phyloP scores from a whole-genome alignment of 2,329 filamentous ascomycete genomes.

The Penicillium sp. region DNA sequence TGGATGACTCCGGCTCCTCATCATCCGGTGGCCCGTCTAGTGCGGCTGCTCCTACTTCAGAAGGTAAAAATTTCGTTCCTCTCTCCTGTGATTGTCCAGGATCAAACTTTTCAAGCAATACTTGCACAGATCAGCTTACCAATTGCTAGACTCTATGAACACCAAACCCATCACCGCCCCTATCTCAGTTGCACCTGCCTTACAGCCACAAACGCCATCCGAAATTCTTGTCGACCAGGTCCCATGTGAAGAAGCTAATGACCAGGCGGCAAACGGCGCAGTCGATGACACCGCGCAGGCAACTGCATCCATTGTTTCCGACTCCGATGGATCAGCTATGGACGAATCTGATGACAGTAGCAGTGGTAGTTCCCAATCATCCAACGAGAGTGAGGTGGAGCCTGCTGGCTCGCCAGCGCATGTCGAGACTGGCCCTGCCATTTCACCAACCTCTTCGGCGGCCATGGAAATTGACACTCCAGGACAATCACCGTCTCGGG shows the following conservation, averaged over 20 bases:
- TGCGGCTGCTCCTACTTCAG: conserved; percentile 1
- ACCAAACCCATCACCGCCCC: neutral
- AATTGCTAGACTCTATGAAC: conserved; percentile 43
- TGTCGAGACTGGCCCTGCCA: neutral
- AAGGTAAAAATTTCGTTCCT: conserved; percentile 7
- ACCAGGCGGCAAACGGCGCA: conserved; percentile 11
- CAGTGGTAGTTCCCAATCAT: conserved; percentile 14
- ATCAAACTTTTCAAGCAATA: neutral
- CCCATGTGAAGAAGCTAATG: conserved; percentile 10
- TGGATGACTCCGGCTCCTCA: conserved; percentile 23
- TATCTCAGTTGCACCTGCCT: neutral
- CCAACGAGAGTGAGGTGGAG: conserved; percentile 15
- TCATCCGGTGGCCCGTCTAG: conserved; percentile 17
- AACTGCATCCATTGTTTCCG: conserved; percentile 25
- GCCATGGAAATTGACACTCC: conserved; percentile 5
- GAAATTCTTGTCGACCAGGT: neutral
- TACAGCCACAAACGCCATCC: neutral
- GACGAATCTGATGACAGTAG: conserved; percentile 36
- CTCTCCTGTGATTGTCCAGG: neutral
- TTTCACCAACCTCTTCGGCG: neutral
- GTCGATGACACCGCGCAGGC: conserved; percentile 15
- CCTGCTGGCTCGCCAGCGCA: conserved; percentile 18
- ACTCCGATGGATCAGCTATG: conserved; percentile 38
- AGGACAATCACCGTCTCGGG: neutral
- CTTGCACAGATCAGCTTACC: conserved; percentile 30